These are phyloP conservation scores for Pyrrhoderma noxium DNA, from an alignment of 1,284 basidiomycete genomes.

Conservation along the genomic window DNA sequence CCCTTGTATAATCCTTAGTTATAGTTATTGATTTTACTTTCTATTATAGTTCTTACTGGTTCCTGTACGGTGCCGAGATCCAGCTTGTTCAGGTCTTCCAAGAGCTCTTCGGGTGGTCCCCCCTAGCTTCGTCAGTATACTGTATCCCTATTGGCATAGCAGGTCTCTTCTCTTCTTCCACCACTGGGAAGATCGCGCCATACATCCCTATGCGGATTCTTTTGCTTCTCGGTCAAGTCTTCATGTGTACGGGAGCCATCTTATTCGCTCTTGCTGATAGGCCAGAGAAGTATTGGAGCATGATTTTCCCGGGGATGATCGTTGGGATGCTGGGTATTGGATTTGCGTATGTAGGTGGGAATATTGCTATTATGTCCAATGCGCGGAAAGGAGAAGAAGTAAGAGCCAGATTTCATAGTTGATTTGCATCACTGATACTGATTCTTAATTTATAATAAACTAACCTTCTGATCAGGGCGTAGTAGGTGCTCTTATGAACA, in stretches of 20 bases:
- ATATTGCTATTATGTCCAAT: constrained; percentile 15
- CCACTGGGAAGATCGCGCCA: constrained; percentile 5
- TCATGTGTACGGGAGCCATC: constrained; percentile 9
- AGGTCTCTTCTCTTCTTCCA: constrained; percentile 6
- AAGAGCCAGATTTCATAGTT: background rate
- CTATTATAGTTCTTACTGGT: constrained; percentile 8
- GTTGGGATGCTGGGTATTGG: constrained; percentile 12
- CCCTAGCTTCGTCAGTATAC: constrained; percentile 10
- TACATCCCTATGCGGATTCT: constrained; percentile 2
- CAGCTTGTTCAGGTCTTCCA: constrained; percentile 17
- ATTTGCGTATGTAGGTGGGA: constrained; percentile 15
- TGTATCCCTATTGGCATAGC: constrained; percentile 12
- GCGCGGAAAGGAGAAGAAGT: constrained; percentile 18
- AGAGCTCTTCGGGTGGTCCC: constrained; percentile 13
- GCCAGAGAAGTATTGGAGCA: constrained; percentile 17
- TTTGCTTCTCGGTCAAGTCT: constrained; percentile 7
- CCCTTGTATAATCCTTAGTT: background rate
- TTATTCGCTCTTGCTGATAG: constrained; percentile 14
- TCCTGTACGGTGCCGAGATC: constrained; percentile 11
- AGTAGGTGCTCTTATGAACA: constrained; percentile 18
- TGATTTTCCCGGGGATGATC: constrained; percentile 19
- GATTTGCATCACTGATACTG: background rate
- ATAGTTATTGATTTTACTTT: background rate
- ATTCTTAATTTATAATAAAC: too few species aligned
- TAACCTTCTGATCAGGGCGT: constrained; percentile 13